Conservation (phyloP, 768 basidiomycete species). For the Tephrocybe sp. region DNA sequence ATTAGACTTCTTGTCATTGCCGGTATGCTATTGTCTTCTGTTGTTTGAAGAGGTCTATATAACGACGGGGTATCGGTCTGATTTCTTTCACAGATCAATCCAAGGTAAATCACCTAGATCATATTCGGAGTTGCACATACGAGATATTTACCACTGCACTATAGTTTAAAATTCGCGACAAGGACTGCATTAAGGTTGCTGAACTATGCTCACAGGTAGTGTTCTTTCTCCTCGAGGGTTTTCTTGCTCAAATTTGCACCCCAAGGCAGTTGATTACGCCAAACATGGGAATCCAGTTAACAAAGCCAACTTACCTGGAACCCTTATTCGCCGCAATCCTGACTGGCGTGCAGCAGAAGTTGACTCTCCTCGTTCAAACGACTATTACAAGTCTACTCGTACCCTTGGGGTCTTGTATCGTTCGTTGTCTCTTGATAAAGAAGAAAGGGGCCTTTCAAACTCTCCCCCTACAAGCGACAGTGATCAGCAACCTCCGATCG, state of each 20-base stretch:
- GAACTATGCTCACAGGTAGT: constrained; percentile 52
- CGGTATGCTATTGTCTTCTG: constrained; percentile 43
- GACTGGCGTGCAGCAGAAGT: constrained; percentile 75
- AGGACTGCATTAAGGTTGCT: constrained; percentile 66
- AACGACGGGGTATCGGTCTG: too few species aligned
- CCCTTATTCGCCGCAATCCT: constrained; percentile 65
- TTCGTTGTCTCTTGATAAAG: constrained; percentile 38
- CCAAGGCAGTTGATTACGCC: constrained; percentile 78
- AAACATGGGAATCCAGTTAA: constrained; percentile 72
- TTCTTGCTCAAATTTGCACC: too few species aligned
- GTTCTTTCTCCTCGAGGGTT: constrained; percentile 2
- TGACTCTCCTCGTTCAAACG: constrained; percentile 47
- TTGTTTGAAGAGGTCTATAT: too few species aligned
- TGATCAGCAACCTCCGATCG: too few species aligned
- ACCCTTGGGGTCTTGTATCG: constrained; percentile 76
- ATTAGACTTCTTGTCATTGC: constrained; percentile 69
- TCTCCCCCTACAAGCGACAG: too few species aligned
- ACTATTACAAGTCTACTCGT: constrained; percentile 69
- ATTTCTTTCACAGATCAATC: constrained; percentile 74
- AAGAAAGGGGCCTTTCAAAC: too few species aligned
- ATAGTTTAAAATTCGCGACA: constrained; percentile 61
- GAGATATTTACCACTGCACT: too few species aligned
- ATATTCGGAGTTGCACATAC: not conserved
- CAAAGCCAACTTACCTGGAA: constrained; percentile 47
- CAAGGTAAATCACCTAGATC: constrained; percentile 38